phyloP scores from a whole-genome alignment of 2,329 filamentous ascomycete genomes.

The Alternaria sp. region DNA sequence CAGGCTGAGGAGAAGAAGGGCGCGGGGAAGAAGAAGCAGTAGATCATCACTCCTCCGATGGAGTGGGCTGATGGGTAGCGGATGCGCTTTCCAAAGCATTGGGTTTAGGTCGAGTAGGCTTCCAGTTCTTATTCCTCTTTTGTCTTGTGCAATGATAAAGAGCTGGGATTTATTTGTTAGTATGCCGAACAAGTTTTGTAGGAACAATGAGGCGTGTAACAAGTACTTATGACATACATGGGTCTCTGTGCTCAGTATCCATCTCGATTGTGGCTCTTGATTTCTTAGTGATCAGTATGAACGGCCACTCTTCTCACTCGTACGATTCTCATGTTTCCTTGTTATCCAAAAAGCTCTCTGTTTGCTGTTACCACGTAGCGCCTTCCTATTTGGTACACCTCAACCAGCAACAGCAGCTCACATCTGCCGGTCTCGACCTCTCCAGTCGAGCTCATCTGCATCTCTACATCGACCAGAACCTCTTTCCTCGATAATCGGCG shows the following conservation, averaged over 20 bases:
- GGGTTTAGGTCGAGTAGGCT: neutral
- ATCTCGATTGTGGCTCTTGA: neutral
- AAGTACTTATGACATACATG: neutral
- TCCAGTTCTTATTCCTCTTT: neutral
- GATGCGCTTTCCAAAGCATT: neutral
- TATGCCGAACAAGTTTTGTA: neutral
- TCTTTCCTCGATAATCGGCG: neutral
- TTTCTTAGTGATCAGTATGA: neutral
- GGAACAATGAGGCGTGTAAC: neutral
- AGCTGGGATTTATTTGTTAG: neutral
- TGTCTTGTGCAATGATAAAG: neutral
- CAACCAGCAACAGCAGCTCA: neutral
- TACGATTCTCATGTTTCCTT: neutral
- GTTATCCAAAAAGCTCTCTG: neutral
- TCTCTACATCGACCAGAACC: neutral
- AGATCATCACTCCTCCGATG: neutral
- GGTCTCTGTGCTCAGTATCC: neutral
- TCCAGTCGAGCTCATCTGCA: neutral
- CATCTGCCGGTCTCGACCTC: neutral
- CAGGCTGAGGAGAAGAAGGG: slow-evolving; percentile 47
- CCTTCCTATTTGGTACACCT: slow-evolving; percentile 5
- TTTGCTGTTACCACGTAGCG: neutral
- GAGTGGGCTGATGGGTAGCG: neutral
- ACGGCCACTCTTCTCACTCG: neutral
- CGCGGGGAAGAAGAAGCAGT: slow-evolving; percentile 49